Base-by-base conservation (phyloP, 2,329 filamentous ascomycete genomes). In the Epichloe uncinata region DNA sequence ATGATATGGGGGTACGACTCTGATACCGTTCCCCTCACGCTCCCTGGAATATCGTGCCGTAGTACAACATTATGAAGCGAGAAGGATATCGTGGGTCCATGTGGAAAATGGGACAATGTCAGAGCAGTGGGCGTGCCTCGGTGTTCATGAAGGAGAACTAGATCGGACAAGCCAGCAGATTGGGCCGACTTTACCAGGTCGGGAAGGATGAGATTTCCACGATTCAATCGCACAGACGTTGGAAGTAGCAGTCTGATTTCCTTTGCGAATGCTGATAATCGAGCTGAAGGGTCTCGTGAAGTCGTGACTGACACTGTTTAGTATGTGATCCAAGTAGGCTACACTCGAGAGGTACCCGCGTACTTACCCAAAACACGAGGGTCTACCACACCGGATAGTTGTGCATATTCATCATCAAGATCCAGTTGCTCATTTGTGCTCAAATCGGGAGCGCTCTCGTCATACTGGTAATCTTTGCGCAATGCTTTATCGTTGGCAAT, bases 1-100 rank as follows among this genome's bases (percentile, higher is more conserved):
- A 98, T 87, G 3, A 98, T 73, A 61, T 97, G 91, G 0, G 93
- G 93, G 60, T 96, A 98, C 37, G 82, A 84, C 68, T 98, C 93
- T 54, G 82, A 87, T 45, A 96, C 88, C 1, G 89, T 95, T 45
- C 93, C 93, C 51, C 86, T 79, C 8, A 88, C 80, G 41, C 84
- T 81, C 55, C 93, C 89, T 1, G 93, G 91, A 18, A 98, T 95
- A 63, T 98, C 93, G 53, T 90, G 87, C 42, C 93, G 82, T 47
- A 98, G 73, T 9, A 96, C 84, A 3, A 97, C 91, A 56, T 98
- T 97, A 66, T 95, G 87, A 16, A 96, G 73, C 5, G 84, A 89
- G 67, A 95, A 95, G 9, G 85, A 89, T 7, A 69, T 59, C 3
- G 68, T 95, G 0, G 89, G 89, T 0, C 90, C 89, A 61, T 95